A percentile compares a stretch with the other conserved stretches of the same genome.
Conservation (phyloP, 108 stramenopile genomes). For the Epipyxis sp. region DNA sequence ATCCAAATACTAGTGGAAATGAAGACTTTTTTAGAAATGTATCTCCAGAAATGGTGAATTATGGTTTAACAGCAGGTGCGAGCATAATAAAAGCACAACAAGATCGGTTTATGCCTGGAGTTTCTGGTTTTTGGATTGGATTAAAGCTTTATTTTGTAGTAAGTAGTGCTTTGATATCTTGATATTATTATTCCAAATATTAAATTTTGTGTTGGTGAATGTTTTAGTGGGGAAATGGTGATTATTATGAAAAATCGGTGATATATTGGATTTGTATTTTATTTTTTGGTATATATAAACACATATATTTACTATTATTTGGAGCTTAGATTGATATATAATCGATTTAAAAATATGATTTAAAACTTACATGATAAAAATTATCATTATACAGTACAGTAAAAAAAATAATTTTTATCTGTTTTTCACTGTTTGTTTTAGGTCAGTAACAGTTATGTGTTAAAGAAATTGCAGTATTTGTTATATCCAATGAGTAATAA, state of each 20-base stretch:
- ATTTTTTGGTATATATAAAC: too few species aligned
- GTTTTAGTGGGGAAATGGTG: too few species aligned
- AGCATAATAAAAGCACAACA: slow-evolving; percentile 1
- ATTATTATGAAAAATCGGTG: too few species aligned
- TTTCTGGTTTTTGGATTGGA: slow-evolving; percentile 52
- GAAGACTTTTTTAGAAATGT: neutral
- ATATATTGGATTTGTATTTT: too few species aligned
- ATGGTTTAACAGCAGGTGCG: neutral
- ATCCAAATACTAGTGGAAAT: too few species aligned
- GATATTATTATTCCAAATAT: too few species aligned
- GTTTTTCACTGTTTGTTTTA: neutral
- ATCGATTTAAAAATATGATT: too few species aligned
- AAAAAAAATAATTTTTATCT: neutral
- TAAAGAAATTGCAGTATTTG: slow-evolving; percentile 75
- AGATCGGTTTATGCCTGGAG: slow-evolving; percentile 42
- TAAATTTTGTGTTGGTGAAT: too few species aligned
- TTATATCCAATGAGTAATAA: slow-evolving; percentile 76
- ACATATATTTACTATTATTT: too few species aligned
- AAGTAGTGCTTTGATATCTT: neutral
- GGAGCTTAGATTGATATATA: too few species aligned
- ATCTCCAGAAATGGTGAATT: slow-evolving; percentile 27
- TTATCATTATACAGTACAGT: too few species aligned
- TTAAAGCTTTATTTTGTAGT: slow-evolving; percentile 83
- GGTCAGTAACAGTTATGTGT: slow-evolving; percentile 85
- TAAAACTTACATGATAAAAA: too few species aligned